Conservation (phyloP, 352 stramenopile genomes). For the Globisporangium splendens region DNA sequence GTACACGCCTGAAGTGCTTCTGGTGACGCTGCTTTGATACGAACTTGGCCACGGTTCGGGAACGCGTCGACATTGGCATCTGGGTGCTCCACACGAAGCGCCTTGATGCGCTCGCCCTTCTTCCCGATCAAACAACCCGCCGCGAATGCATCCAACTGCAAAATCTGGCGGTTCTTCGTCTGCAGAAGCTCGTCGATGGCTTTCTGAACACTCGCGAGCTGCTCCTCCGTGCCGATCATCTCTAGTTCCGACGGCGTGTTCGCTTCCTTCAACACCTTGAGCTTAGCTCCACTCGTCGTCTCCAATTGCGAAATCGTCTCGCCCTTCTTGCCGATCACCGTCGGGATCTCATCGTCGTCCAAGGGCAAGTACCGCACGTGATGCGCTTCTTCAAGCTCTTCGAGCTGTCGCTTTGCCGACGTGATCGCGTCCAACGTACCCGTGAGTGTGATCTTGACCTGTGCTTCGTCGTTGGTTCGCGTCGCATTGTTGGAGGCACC, state of each 20-base stretch:
- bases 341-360: slow-evolving; percentile 73
- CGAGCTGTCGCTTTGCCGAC: slow-evolving; percentile 53
- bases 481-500: slow-evolving; percentile 7
- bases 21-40: slow-evolving; percentile 53
- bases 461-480: slow-evolving; percentile 26
- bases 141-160: slow-evolving; percentile 72
- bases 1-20: slow-evolving; percentile 61
- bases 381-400: slow-evolving; percentile 56
- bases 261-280: slow-evolving; percentile 49
- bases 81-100: slow-evolving; percentile 54
- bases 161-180: slow-evolving; percentile 70
- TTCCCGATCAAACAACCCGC: slow-evolving; percentile 73
- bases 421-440: slow-evolving; percentile 57
- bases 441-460: slow-evolving; percentile 66
- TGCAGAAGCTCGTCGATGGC: slow-evolving; percentile 63
- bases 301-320: slow-evolving; percentile 73
- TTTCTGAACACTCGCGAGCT: slow-evolving; percentile 45
- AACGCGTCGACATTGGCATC: slow-evolving; percentile 71
- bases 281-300: slow-evolving; percentile 51
- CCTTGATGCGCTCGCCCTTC: slow-evolving; percentile 79
- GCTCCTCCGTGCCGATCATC: slow-evolving; percentile 70
- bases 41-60: slow-evolving; percentile 61
- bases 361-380: slow-evolving; percentile 66
- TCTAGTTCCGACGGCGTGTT: slow-evolving; percentile 51
- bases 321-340: slow-evolving; percentile 76